Percentiles rank a stretch among this genome's conserved stretches.
phyloP scores from a whole-genome alignment of 331 rosid species.

The Ulmus americana region DNA sequence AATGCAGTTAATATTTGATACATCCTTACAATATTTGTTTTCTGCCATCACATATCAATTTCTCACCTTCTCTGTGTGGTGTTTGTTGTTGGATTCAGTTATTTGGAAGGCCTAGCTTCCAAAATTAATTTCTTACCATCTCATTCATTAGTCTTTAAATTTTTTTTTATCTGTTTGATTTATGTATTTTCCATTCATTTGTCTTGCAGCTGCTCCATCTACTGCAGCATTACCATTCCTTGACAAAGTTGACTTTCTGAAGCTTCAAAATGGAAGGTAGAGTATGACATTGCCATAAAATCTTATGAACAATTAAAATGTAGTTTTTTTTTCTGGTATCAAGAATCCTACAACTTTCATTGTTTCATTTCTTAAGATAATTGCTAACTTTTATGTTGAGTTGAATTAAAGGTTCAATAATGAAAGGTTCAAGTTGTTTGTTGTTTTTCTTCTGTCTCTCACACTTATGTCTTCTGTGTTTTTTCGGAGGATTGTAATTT shows the following conservation, averaged over 20 bases:
- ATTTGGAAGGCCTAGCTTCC: slow-evolving; percentile 9
- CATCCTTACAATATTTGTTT: slow-evolving; percentile 26
- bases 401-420: too few relatives aligned
- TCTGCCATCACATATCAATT: slow-evolving; percentile 2
- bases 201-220: slow-evolving; percentile 66
- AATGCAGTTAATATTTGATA: slow-evolving; percentile 25
- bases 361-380: not conserved
- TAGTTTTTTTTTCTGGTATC: not conserved
- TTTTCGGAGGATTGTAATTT: too few relatives aligned
- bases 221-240: slow-evolving; percentile 43
- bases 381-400: not conserved
- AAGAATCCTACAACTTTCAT: not conserved
- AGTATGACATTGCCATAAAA: slow-evolving; percentile 6
- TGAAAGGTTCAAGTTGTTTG: too few relatives aligned
- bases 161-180: slow-evolving; percentile 6
- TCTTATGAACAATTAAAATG: slow-evolving; percentile 1
- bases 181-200: slow-evolving; percentile 16
- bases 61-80: slow-evolving; percentile 2
- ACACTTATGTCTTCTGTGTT: too few relatives aligned
- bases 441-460: too few relatives aligned
- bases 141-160: not conserved
- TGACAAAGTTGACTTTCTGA: slow-evolving; percentile 57
- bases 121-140: not conserved
- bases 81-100: slow-evolving; percentile 8
- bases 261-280: slow-evolving; percentile 95